Percentiles rank a stretch among this genome's conserved stretches.
phyloP scores from a whole-genome alignment of 2,329 filamentous ascomycete species.

The Botrytis tulipae region DNA sequence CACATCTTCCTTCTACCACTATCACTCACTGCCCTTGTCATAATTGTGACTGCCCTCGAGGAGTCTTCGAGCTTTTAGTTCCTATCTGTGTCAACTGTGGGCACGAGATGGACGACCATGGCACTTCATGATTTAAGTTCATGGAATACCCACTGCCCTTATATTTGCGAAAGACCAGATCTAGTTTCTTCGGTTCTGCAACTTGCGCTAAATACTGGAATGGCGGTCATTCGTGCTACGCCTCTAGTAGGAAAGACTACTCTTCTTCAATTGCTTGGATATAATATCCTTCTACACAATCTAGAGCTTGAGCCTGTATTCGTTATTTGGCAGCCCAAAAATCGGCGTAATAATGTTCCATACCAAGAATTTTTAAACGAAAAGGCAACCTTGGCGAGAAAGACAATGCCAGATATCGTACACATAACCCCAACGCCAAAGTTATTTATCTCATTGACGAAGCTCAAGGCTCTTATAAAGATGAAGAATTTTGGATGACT shows the following conservation, averaged over 20 bases:
- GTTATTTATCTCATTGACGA: background rate
- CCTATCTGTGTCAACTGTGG: background rate
- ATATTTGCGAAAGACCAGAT: background rate
- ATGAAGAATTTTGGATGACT: background rate
- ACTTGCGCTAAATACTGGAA: background rate
- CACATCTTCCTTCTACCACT: background rate
- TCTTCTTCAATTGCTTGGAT: background rate
- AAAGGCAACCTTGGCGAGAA: background rate
- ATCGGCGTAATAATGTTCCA: background rate
- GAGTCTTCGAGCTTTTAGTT: background rate
- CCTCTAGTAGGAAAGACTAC: slow-evolving; percentile 1
- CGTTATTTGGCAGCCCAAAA: background rate
- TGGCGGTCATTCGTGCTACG: slow-evolving; percentile 5
- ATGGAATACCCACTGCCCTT: background rate
- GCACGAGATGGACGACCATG: background rate
- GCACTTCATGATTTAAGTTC: background rate
- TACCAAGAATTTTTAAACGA: background rate
- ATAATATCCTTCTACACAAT: background rate
- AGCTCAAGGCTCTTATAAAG: slow-evolving; percentile 2
- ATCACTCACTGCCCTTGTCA: background rate
- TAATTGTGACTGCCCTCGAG: background rate
- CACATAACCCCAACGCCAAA: background rate
- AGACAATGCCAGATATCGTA: background rate
- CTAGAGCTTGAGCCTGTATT: background rate
- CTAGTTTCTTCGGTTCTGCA: background rate